These are phyloP conservation scores for Hericium alpestre DNA, from an alignment of 768 basidiomycete genomes.

Conservation along the genomic window DNA sequence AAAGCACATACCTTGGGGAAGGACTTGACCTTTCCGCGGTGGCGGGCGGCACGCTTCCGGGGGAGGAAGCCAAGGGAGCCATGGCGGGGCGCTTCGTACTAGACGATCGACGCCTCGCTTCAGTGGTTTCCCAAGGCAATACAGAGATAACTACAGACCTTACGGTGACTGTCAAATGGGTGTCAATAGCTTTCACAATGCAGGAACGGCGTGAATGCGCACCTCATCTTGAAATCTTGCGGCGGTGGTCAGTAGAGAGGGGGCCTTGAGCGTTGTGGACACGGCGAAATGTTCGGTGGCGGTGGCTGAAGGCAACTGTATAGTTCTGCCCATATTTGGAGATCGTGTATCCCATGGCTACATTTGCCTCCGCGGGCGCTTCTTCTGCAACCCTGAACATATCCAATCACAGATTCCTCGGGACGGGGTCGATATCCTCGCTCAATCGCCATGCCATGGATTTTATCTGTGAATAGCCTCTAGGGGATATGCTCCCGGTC, in stretches of 20 bases:
- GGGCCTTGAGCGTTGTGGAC: not conserved
- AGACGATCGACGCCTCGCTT: slow-evolving; percentile 18
- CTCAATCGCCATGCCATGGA: too few relatives aligned
- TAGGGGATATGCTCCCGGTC: too few relatives aligned
- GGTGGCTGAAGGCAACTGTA: slow-evolving; percentile 14
- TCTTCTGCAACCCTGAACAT: too few relatives aligned
- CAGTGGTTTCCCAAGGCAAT: slow-evolving; percentile 14
- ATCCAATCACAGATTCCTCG: too few relatives aligned
- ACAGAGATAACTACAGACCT: slow-evolving; percentile 37
- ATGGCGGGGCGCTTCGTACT: slow-evolving; percentile 98
- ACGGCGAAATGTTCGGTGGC: not conserved
- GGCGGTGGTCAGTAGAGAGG: slow-evolving; percentile 1
- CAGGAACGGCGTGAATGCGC: slow-evolving; percentile 12
- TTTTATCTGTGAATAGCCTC: too few relatives aligned
- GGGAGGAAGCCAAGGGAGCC: slow-evolving; percentile 97
- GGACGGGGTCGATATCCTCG: too few relatives aligned
- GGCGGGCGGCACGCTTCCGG: slow-evolving; percentile 91
- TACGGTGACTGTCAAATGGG: slow-evolving; percentile 59
- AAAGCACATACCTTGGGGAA: slow-evolving; percentile 79
- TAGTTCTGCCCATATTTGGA: not conserved
- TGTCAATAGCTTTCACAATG: too few relatives aligned
- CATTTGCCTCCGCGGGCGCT: not conserved
- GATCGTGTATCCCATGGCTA: not conserved
- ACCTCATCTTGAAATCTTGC: slow-evolving; percentile 28
- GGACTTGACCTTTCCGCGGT: slow-evolving; percentile 98